A percentile compares a stretch with the other conserved stretches of the same genome.
phyloP scores from a whole-genome alignment of 768 basidiomycete genomes.

The Auriscalpium microsporum region DNA sequence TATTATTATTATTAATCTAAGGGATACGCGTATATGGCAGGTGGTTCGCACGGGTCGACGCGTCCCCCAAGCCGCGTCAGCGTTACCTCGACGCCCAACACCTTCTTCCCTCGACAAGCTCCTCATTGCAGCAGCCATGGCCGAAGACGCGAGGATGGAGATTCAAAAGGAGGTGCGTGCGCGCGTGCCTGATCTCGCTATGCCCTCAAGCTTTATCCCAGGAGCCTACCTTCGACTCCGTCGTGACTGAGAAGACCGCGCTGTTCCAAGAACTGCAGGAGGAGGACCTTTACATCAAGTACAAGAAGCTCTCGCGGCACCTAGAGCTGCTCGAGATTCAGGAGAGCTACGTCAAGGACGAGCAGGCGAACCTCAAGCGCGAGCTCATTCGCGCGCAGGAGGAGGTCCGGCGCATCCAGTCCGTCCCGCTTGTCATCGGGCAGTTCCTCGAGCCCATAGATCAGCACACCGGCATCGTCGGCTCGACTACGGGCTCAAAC shows the following conservation, averaged over 20 bases:
- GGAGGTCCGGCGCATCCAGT: constrained; percentile 98
- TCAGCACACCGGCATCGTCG: constrained; percentile 93
- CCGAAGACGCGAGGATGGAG: constrained; percentile 76
- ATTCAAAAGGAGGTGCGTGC: constrained; percentile 64
- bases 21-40: background rate
- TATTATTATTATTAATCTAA: too few species aligned
- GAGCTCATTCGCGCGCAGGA: constrained; percentile 98
- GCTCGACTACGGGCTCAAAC: constrained; percentile 95
- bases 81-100: background rate
- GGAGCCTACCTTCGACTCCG: constrained; percentile 88
- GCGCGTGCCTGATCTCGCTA: background rate
- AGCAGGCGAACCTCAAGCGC: constrained; percentile 94
- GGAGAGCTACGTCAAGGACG: constrained; percentile 97
- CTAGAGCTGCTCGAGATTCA: constrained; percentile 91
- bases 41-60: constrained; percentile 5
- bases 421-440: constrained; percentile 96
- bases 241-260: constrained; percentile 82
- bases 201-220: constrained; percentile 21
- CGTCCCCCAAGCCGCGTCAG: constrained; percentile 14
- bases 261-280: constrained; percentile 79
- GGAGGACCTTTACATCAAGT: constrained; percentile 93
- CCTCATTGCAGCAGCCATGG: constrained; percentile 42
- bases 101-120: constrained; percentile 3
- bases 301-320: constrained; percentile 92
- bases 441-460: constrained; percentile 99